Conservation (phyloP, 2,329 filamentous ascomycete genomes). For the Cordyceps javanica region DNA sequence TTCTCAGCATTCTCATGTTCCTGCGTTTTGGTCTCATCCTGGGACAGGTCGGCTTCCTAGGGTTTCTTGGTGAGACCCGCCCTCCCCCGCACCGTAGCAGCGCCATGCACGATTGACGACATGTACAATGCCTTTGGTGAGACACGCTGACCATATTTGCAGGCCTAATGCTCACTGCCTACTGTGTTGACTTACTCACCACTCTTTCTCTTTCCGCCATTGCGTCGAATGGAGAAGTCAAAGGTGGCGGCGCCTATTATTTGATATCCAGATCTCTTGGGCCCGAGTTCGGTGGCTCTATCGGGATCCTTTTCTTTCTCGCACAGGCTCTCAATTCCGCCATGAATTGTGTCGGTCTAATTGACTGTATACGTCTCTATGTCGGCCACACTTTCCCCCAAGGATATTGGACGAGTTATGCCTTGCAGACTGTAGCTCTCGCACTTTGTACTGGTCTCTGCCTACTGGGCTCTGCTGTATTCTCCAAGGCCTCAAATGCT, state of each 20-base stretch:
- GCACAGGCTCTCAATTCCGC: conserved; percentile 83
- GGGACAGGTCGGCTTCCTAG: conserved; percentile 71
- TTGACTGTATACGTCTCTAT: conserved; percentile 76
- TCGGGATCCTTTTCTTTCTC: conserved; percentile 84
- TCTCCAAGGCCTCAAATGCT: conserved; percentile 73
- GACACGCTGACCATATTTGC: not conserved
- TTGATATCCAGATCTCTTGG: conserved; percentile 80
- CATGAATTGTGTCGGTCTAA: conserved; percentile 79
- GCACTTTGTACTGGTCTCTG: conserved; percentile 68
- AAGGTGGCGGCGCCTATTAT: conserved; percentile 83
- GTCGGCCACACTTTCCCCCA: conserved; percentile 62
- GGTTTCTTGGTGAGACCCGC: conserved; percentile 66
- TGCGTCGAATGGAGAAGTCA: conserved; percentile 82
- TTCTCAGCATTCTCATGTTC: conserved; percentile 89
- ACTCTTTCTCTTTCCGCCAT: conserved; percentile 83
- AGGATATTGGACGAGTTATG: conserved; percentile 71
- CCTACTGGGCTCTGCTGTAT: conserved; percentile 72
- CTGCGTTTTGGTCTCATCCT: conserved; percentile 80
- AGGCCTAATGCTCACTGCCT: conserved; percentile 71
- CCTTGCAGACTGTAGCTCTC: conserved; percentile 67
- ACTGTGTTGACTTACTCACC: conserved; percentile 75
- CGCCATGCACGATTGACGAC: not conserved
- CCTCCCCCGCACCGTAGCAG: not conserved
- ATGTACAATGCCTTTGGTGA: not conserved
- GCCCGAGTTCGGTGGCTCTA: conserved; percentile 83